phyloP scores from a whole-genome alignment of 2,329 filamentous ascomycete species.

The Arthrinium phaeospermum region DNA sequence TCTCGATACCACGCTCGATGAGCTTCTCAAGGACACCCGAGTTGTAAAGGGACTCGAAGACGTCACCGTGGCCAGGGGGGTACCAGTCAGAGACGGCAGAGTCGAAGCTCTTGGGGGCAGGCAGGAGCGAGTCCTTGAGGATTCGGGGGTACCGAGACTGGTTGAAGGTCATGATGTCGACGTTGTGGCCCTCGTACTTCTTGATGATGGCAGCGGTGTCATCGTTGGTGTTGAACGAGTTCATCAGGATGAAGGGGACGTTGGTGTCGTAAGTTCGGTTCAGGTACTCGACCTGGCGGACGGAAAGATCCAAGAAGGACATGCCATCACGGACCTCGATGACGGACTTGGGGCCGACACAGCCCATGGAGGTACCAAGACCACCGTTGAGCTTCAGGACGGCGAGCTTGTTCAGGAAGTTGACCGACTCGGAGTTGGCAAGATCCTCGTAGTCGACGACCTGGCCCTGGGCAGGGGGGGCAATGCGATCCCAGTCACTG shows the following conservation, averaged over 20 bases:
- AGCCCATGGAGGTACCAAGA: slow-evolving; percentile 99
- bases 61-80: slow-evolving; percentile 97
- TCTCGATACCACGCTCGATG: slow-evolving; percentile 92
- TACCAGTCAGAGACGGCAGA: slow-evolving; percentile 97
- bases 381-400: slow-evolving; percentile 99
- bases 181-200: slow-evolving; percentile 99
- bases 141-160: slow-evolving; percentile 98
- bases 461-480: slow-evolving; percentile 89
- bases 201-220: slow-evolving; percentile 99
- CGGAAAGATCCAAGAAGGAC: slow-evolving; percentile 98
- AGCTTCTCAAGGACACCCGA: slow-evolving; percentile 97
- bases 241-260: slow-evolving; percentile 98
- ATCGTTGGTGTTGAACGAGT: slow-evolving; percentile 99
- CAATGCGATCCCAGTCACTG: slow-evolving; percentile 96
- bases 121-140: slow-evolving; percentile 96
- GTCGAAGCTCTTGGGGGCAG: slow-evolving; percentile 87
- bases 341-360: slow-evolving; percentile 98
- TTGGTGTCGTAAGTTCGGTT: slow-evolving; percentile 98
- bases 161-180: slow-evolving; percentile 99
- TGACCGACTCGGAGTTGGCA: slow-evolving; percentile 85
- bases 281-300: slow-evolving; percentile 98
- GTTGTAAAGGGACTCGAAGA: slow-evolving; percentile 99
- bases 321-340: slow-evolving; percentile 99
- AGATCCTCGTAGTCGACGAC: slow-evolving; percentile 95
- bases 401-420: slow-evolving; percentile 95